Base-by-base conservation (phyloP, 192 early-diverging fungal genomes). In the Rhizoclosmatium sp. region DNA sequence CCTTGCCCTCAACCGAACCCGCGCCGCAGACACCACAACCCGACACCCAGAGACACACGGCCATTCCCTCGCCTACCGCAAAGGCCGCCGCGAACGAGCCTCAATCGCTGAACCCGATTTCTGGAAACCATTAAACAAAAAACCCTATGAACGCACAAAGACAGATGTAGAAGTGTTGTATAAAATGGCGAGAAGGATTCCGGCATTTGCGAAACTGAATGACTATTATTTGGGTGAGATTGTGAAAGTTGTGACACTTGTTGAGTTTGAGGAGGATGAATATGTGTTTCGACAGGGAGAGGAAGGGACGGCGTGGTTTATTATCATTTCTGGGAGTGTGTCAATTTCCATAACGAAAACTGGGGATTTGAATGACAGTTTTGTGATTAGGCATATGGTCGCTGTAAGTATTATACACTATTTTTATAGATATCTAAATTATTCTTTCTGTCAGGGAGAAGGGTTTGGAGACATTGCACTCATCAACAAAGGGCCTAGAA, bases 401-500 rank as follows among this genome's bases (percentile, higher is more conserved):
- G 9, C 9, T 0, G 51, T 54, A 16, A 54, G 5, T 7, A 16
- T 7, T 54, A 48, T 14, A 3, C 31, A 31, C 31, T 0, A 31
- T 31, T 31, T 31, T 0, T 31, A 31, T 31, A 31, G 31, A 31
- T 31, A 31, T 31, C 31, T 31, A 31, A 31, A 31, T 31, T 31
- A 31, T 31, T 31, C 31, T 31, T 31, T 31, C 31, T 31, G 31
- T 31, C 31, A 31, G 31, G 78, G 83, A 42, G 84, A 86, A 47
- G 86, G 86, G 3, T 87, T 87, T 58, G 86, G 86, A 16, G 86
- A 88, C 3, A 60, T 88, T 12, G 82, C 86, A 9, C 73, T 87
- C 21, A 65, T 82, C 2, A 86, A 84, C 40, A 78, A 88, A 56
- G 21, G 19, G n/a, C 86, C 83, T 4, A 69, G 86, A 4, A 39